A percentile compares a stretch with the other conserved stretches of the same genome.
phyloP scores from a whole-genome alignment of 2,329 filamentous ascomycete genomes.

The Pseudopithomyces maydicus region DNA sequence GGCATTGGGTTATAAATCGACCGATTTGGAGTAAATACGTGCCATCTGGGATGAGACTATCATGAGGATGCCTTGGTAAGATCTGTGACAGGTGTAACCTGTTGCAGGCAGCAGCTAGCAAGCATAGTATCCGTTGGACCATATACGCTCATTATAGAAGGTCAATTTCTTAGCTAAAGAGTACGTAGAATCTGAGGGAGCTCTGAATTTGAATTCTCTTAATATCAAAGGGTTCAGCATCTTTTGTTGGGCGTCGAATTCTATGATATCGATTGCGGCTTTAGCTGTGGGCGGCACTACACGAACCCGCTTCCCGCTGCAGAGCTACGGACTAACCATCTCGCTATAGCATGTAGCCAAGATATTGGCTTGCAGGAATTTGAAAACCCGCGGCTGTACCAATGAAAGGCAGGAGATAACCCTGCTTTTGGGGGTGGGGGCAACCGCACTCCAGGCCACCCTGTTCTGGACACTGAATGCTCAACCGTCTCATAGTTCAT shows the following conservation, averaged over 20 bases:
- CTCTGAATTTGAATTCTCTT: neutral
- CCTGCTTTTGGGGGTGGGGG: neutral
- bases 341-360: neutral
- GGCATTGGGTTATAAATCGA: neutral
- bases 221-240: neutral
- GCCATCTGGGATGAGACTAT: neutral
- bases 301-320: neutral
- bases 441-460: neutral
- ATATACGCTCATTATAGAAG: neutral
- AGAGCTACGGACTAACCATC: neutral
- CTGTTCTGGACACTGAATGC: neutral
- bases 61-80: neutral
- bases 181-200: neutral
- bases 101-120: neutral
- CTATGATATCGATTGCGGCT: neutral
- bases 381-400: neutral
- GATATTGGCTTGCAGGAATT: neutral
- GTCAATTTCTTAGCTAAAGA: neutral
- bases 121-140: neutral
- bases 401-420: neutral
- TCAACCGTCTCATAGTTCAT: no score
- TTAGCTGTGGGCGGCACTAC: neutral
- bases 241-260: neutral
- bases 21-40: neutral
- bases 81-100: neutral